Percentiles rank a stretch among this genome's conserved stretches.
Conservation (phyloP, 202 grass and related monocot genomes). For the Digitaria exilis region DNA sequence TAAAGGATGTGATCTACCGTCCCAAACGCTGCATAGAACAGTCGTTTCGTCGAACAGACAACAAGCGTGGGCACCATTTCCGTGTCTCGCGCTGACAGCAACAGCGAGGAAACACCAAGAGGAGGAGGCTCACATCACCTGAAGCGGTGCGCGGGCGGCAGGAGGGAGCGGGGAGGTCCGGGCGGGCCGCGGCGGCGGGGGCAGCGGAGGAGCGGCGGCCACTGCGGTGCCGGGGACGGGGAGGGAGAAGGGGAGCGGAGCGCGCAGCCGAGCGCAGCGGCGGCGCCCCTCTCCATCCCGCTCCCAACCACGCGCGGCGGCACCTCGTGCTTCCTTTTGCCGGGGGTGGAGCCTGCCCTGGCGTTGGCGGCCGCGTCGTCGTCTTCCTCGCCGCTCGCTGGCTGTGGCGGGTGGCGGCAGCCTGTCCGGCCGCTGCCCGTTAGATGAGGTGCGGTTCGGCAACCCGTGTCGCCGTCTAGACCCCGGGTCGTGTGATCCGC, state of each 20-base stretch:
- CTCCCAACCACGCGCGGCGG: neutral
- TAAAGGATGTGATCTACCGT: neutral
- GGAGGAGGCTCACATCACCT: constrained; percentile 17
- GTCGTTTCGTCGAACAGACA: constrained; percentile 36
- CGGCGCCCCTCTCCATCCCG: constrained; percentile 51
- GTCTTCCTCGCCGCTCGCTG: constrained; percentile 13
- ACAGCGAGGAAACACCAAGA: neutral
- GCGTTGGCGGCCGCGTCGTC: constrained; percentile 8
- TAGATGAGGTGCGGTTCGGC: constrained; percentile 22
- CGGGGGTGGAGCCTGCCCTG: neutral
- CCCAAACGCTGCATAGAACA: too few relatives aligned
- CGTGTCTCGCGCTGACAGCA: neutral
- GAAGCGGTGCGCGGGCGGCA: neutral
- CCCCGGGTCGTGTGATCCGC: neutral
- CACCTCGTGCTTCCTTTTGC: neutral
- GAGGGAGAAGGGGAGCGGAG: constrained; percentile 41
- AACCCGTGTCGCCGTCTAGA: neutral
- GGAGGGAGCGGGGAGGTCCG: neutral
- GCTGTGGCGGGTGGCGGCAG: neutral
- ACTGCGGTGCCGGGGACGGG: constrained; percentile 26
- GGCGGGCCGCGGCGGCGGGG: neutral
- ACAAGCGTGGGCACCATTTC: neutral
- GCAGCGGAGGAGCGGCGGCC: constrained; percentile 29
- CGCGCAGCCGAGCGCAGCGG: constrained; percentile 38
- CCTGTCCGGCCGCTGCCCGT: constrained; percentile 16